phyloP scores from a whole-genome alignment of 192 early-diverging fungal species.

The Coemansia sp. region DNA sequence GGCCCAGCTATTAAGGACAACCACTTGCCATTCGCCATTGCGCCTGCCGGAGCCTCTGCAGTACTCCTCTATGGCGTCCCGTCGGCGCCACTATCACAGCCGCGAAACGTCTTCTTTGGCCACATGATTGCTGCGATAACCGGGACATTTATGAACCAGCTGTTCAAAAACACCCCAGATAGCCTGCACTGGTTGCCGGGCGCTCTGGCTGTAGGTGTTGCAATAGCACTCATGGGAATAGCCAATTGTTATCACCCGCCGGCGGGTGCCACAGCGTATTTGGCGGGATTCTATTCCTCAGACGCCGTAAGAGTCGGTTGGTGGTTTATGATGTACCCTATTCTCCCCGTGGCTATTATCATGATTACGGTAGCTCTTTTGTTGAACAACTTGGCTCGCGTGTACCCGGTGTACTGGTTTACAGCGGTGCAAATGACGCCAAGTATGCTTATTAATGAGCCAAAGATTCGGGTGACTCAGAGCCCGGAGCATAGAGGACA shows the following conservation, averaged over 20 bases:
- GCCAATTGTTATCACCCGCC: constrained; percentile 51
- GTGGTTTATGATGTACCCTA: constrained; percentile 52
- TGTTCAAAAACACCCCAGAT: constrained; percentile 24
- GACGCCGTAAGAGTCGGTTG: constrained; percentile 32
- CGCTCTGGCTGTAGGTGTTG: constrained; percentile 39
- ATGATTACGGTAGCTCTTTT: constrained; percentile 32
- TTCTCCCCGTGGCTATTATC: constrained; percentile 33
- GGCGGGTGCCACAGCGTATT: constrained; percentile 45
- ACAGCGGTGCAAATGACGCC: constrained; percentile 21
- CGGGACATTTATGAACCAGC: constrained; percentile 43
- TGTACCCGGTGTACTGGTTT: constrained; percentile 51
- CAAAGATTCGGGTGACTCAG: neutral
- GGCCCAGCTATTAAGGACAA: constrained; percentile 38
- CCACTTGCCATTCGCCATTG: constrained; percentile 49
- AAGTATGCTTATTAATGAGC: neutral
- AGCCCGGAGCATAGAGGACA: neutral
- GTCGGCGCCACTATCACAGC: constrained; percentile 40
- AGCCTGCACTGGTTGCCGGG: constrained; percentile 46
- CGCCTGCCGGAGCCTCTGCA: constrained; percentile 37
- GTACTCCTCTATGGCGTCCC: constrained; percentile 47
- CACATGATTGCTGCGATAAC: constrained; percentile 37
- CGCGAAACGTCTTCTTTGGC: constrained; percentile 43
- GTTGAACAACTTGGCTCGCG: constrained; percentile 41
- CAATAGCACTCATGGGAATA: constrained; percentile 46
- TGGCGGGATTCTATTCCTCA: constrained; percentile 25